Evolutionary conservation across 2,329 filamentous ascomycete species (phyloP).

Genomic region (Aspergillus piperis): DNA sequence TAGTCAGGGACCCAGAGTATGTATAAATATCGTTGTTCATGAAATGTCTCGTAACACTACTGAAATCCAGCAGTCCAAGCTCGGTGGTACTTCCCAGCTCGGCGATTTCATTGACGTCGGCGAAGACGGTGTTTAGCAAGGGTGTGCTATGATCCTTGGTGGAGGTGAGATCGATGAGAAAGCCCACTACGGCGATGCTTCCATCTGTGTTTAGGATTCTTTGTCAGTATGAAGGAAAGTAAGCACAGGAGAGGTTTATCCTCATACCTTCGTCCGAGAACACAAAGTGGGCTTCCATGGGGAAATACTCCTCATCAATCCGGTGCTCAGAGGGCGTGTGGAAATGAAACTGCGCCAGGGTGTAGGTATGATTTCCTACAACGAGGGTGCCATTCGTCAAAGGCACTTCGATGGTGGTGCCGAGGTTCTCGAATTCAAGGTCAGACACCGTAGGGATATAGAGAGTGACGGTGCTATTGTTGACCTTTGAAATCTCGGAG

Average conservation of each 20-base stretch:
- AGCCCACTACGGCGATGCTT: conserved; percentile 42
- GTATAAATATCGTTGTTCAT: conserved; percentile 46
- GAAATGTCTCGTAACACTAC: conserved; percentile 41
- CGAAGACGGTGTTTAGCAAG: conserved; percentile 53
- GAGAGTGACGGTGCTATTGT: conserved; percentile 22
- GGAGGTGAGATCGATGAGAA: conserved; percentile 45
- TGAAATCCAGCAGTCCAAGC: conserved; percentile 48
- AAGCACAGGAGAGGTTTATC: conserved; percentile 3
- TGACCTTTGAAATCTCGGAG: conserved; percentile 20
- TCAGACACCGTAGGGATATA: conserved; percentile 23
- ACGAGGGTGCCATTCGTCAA: conserved; percentile 53
- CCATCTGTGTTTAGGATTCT: background rate
- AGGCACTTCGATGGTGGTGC: conserved; percentile 52
- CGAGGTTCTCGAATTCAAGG: conserved; percentile 49
- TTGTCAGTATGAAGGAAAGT: background rate
- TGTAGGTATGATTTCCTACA: background rate
- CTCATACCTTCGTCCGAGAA: conserved; percentile 50
- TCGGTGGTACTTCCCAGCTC: conserved; percentile 41
- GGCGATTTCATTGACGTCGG: conserved; percentile 43
- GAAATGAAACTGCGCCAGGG: conserved; percentile 22
- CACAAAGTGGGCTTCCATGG: conserved; percentile 48
- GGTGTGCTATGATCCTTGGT: conserved; percentile 38
- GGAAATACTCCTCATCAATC: conserved; percentile 2
- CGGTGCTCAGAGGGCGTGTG: conserved; percentile 9
- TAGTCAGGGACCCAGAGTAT: conserved; percentile 63